Evolutionary conservation across 306 rosid species (phyloP).

Genomic region (Comarum palustre): DNA sequence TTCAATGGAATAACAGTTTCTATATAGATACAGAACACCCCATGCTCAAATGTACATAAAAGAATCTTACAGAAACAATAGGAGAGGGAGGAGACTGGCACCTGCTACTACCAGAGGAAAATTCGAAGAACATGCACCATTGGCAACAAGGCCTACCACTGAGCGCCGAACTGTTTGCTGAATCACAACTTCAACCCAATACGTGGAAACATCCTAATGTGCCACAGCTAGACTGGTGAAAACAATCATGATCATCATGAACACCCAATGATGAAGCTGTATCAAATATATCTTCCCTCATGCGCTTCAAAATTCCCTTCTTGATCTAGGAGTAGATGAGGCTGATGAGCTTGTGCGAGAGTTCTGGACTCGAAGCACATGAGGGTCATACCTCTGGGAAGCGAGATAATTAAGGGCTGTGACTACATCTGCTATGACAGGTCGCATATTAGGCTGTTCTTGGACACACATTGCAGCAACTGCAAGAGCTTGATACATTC

Average conservation of each 20-base stretch:
- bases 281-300: slow-evolving; percentile 11
- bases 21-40: slow-evolving; percentile 38
- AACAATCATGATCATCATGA: neutral
- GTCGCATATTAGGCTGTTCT: slow-evolving; percentile 58
- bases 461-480: slow-evolving; percentile 66
- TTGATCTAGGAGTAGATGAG: slow-evolving; percentile 38
- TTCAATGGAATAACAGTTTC: slow-evolving; percentile 26
- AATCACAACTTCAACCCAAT: slow-evolving; percentile 11
- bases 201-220: neutral
- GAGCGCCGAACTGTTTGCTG: slow-evolving; percentile 17
- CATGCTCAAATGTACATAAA: slow-evolving; percentile 37
- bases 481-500: slow-evolving; percentile 58
- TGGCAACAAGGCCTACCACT: slow-evolving; percentile 3
- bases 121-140: slow-evolving; percentile 24
- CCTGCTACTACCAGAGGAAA: slow-evolving; percentile 24
- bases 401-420: slow-evolving; percentile 57
- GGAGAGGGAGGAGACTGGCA: neutral
- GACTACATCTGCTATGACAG: slow-evolving; percentile 54
- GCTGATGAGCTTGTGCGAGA: slow-evolving; percentile 20
- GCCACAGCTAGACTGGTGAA: neutral
- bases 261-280: slow-evolving; percentile 4
- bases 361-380: slow-evolving; percentile 32
- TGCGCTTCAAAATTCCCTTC: slow-evolving; percentile 37
- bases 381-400: slow-evolving; percentile 42
- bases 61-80: slow-evolving; percentile 28